Conservation (phyloP, 306 rosid genomes). For the cucumber (Cucumis sativus) region Cucumber_9930_V3 NC_026655.2:6627501-6628000, state of each 20-base stretch:
- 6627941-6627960: not conserved
- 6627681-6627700: slow-evolving; percentile 1
- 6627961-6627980: not conserved
- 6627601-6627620: not conserved
- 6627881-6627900: not conserved
- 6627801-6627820: not conserved
- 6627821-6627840: not conserved
- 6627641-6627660: not conserved
- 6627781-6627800: not conserved
- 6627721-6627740: not conserved
- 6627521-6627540: not conserved
- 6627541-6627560: not conserved
- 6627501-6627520: slow-evolving; percentile 2
- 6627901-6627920: not conserved
- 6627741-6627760: not conserved
- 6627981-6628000: not conserved
- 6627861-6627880: not conserved
- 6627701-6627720: not conserved
- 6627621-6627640: not conserved
- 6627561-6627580: not conserved
- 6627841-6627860: not conserved
- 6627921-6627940: not conserved
- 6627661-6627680: slow-evolving; percentile 3
- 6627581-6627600: not conserved
- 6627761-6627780: not conserved